Percentiles rank a stretch among this genome's conserved stretches.
phyloP scores from a whole-genome alignment of 345 rosid species.

The Raphanus raphanistrum region DNA sequence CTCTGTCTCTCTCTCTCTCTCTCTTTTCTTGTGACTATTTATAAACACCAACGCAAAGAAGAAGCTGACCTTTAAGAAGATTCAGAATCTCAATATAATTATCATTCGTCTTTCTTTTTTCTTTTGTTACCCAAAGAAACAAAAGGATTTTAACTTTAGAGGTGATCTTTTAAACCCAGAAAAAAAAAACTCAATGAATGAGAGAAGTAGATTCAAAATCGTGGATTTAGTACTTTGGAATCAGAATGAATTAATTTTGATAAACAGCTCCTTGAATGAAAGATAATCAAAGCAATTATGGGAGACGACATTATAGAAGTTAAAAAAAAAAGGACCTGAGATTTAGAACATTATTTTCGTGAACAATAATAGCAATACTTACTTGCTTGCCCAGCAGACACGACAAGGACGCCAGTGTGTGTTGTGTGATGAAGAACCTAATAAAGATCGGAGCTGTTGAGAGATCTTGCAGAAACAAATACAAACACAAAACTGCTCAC shows the following conservation, averaged over 20 bases:
- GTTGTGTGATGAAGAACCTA: conserved; percentile 13
- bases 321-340: background rate
- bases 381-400: conserved; percentile 18
- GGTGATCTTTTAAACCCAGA: background rate
- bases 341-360: background rate
- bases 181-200: conserved; percentile 12
- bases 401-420: background rate
- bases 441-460: conserved; percentile 25
- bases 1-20: background rate
- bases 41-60: conserved; percentile 29
- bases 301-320: conserved; percentile 2
- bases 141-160: conserved; percentile 8
- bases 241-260: background rate
- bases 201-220: background rate
- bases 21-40: conserved; percentile 1
- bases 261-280: background rate
- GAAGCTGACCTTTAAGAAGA: conserved; percentile 20
- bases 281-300: conserved; percentile 22
- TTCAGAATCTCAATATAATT: conserved; percentile 29
- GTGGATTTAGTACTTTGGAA: background rate
- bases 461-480: conserved; percentile 12
- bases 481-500: conserved; percentile 28
- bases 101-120: background rate
- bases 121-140: background rate
- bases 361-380: conserved; percentile 11